Conservation (phyloP, 805 yeast genomes). For the Myxozyma sirexii region DNA sequence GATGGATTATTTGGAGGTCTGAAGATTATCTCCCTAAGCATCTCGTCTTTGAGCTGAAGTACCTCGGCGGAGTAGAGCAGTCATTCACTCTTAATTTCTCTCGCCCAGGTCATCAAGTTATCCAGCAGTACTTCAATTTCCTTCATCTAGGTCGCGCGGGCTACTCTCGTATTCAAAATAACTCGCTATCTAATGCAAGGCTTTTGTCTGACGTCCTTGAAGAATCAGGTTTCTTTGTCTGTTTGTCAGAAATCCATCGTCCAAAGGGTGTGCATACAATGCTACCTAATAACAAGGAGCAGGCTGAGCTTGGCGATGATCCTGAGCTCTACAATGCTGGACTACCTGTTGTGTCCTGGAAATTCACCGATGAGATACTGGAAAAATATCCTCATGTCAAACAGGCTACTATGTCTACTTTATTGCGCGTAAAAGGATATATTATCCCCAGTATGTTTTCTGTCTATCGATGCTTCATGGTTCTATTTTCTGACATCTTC, state of each 20-base stretch:
- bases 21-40: conserved; percentile 64
- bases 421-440: conserved; percentile 79
- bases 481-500: conserved; percentile 41
- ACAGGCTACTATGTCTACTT: conserved; percentile 69
- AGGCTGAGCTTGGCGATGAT: conserved; percentile 24
- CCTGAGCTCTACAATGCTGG: conserved; percentile 63
- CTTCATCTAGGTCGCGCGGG: conserved; percentile 72
- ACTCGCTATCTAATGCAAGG: conserved; percentile 73
- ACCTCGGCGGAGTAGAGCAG: conserved; percentile 86
- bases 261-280: conserved; percentile 46
- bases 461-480: no score
- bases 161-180: conserved; percentile 61
- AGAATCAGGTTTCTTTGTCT: conserved; percentile 65
- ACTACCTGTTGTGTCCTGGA: conserved; percentile 87
- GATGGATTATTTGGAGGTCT: conserved; percentile 88
- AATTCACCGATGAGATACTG: conserved; percentile 61
- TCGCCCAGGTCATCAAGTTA: conserved; percentile 88
- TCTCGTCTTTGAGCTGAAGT: conserved; percentile 74
- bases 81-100: conserved; percentile 84
- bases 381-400: conserved; percentile 76
- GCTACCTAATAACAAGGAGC: conserved; percentile 29
- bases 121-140: conserved; percentile 84
- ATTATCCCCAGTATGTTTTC: conserved; percentile 51
- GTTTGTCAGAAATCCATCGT: conserved; percentile 78
- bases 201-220: conserved; percentile 62